phyloP scores from a whole-genome alignment of 179 eudicot genomes.

The Silene coronaria region DNA sequence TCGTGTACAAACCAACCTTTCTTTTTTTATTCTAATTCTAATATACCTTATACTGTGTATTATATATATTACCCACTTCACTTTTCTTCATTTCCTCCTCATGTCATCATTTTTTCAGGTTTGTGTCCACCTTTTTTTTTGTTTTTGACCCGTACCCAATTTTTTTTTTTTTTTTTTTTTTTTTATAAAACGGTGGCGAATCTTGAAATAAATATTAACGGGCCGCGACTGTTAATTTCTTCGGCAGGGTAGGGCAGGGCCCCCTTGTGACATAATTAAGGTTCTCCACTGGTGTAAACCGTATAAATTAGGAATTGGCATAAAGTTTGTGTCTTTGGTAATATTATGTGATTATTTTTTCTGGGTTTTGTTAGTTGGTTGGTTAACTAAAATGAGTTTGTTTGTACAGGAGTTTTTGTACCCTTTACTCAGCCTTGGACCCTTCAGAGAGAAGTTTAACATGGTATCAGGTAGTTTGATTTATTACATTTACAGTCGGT shows the following conservation, averaged over 20 bases:
- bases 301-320: not conserved
- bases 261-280: no score
- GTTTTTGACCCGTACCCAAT: no score
- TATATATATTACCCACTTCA: slow-evolving; percentile 14
- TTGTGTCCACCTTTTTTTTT: not conserved
- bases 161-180: not conserved
- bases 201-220: no score
- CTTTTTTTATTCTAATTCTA: not conserved
- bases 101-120: slow-evolving; percentile 35
- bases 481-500: no score
- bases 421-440: slow-evolving; percentile 17
- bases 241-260: no score
- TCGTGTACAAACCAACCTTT: slow-evolving; percentile 4
- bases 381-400: not conserved
- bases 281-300: not conserved
- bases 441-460: slow-evolving; percentile 27
- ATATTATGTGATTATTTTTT: not conserved
- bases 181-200: not conserved
- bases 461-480: slow-evolving; percentile 23
- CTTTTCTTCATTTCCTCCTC: not conserved
- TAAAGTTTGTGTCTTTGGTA: not conserved
- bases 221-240: no score
- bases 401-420: slow-evolving; percentile 28
- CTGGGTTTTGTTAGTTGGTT: not conserved
- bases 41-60: not conserved